A percentile compares a stretch with the other conserved stretches of the same genome.
These are phyloP conservation scores for Fusarium sp. DNA, from an alignment of 2,329 filamentous ascomycete species.

Conservation along the genomic window DNA sequence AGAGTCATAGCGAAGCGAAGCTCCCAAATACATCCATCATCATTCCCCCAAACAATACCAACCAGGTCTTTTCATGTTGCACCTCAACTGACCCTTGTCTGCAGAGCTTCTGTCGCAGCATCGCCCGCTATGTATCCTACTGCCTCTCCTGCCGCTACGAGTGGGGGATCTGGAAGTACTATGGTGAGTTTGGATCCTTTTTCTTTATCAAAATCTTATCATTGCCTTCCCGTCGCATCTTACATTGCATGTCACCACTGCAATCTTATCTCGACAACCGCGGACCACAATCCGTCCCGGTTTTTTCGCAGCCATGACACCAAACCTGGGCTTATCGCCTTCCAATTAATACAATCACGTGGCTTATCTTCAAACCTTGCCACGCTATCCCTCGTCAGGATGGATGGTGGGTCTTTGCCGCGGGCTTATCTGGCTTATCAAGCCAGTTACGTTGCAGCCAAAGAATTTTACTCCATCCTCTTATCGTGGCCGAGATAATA, in stretches of 20 bases:
- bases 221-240: slow-evolving; percentile 4
- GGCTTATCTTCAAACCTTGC: slow-evolving; percentile 41
- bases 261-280: slow-evolving; percentile 22
- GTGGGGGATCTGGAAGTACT: slow-evolving; percentile 53
- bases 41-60: neutral
- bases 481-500: slow-evolving; percentile 55
- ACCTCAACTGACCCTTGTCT: slow-evolving; percentile 32
- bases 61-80: slow-evolving; percentile 1
- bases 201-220: slow-evolving; percentile 26
- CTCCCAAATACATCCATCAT: neutral
- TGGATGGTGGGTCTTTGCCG: slow-evolving; percentile 28
- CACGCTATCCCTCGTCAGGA: slow-evolving; percentile 38
- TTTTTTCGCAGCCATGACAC: slow-evolving; percentile 10
- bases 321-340: slow-evolving; percentile 35
- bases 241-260: slow-evolving; percentile 16
- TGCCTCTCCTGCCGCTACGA: slow-evolving; percentile 55
- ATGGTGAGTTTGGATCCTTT: slow-evolving; percentile 51
- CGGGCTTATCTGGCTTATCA: slow-evolving; percentile 53
- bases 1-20: neutral
- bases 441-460: slow-evolving; percentile 46
- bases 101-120: slow-evolving; percentile 38
- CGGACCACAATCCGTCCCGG: slow-evolving; percentile 12
- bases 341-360: slow-evolving; percentile 47
- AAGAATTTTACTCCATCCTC: slow-evolving; percentile 52
- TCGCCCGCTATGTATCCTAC: slow-evolving; percentile 45